Percentiles rank a stretch among this genome's conserved stretches.
Conservation (phyloP, 352 stramenopile species). For the Thraustochytrium striatum region DNA sequence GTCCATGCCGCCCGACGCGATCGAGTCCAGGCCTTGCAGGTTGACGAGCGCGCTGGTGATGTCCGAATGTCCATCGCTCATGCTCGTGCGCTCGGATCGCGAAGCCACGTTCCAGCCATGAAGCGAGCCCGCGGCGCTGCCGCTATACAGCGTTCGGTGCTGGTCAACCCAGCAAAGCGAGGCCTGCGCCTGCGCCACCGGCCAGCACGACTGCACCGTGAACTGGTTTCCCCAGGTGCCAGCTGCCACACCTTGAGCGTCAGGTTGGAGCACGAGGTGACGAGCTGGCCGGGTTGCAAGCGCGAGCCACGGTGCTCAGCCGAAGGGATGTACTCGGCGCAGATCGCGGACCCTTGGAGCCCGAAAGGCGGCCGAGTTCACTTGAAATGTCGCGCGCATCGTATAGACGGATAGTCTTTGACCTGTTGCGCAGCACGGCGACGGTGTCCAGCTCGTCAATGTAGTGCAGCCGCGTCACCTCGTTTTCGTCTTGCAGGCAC, state of each 20-base stretch:
- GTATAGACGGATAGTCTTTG: constrained; percentile 30
- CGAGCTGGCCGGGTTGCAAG: constrained; percentile 15
- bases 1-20: constrained; percentile 55
- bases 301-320: not conserved
- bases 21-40: constrained; percentile 54
- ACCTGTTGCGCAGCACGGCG: constrained; percentile 21
- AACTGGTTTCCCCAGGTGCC: constrained; percentile 54
- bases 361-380: not conserved
- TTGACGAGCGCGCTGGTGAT: constrained; percentile 54
- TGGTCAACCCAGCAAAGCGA: constrained; percentile 52
- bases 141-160: constrained; percentile 52
- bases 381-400: constrained; percentile 27
- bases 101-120: constrained; percentile 50
- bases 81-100: constrained; percentile 9
- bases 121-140: constrained; percentile 52
- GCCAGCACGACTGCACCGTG: constrained; percentile 51
- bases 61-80: constrained; percentile 47
- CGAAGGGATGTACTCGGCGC: constrained; percentile 18
- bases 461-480: constrained; percentile 15
- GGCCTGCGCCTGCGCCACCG: constrained; percentile 51
- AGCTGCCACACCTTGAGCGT: constrained; percentile 53
- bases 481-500: constrained; percentile 15
- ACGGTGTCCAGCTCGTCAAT: constrained; percentile 32
- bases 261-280: constrained; percentile 54
- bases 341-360: constrained; percentile 41